These are phyloP conservation scores for Triadica sebifera DNA, from an alignment of 345 rosid species.

Conservation along the genomic window DNA sequence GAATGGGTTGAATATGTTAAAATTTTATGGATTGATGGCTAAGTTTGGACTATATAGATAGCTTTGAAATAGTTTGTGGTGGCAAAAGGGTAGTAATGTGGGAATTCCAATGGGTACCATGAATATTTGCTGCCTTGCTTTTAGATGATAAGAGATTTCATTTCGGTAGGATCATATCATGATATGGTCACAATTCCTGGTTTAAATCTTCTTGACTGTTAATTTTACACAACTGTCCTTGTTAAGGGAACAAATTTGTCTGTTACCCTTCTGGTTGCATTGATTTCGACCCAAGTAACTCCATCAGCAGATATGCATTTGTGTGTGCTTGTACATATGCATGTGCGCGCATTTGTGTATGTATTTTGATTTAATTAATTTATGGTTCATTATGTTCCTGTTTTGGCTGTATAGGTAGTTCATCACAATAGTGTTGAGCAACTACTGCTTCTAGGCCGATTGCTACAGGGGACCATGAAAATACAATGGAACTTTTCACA, in stretches of 20 bases:
- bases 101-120: neutral
- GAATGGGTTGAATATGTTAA: neutral
- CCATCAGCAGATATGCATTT: neutral
- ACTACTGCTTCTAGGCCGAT: slow-evolving; percentile 87
- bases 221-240: neutral
- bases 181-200: neutral
- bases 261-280: neutral
- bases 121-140: neutral
- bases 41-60: neutral
- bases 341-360: neutral
- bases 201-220: neutral
- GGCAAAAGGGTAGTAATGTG: neutral
- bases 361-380: neutral
- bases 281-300: neutral
- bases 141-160: neutral
- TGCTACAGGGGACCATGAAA: slow-evolving; percentile 85
- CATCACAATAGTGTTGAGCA: slow-evolving; percentile 91
- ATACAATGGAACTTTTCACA: slow-evolving; percentile 87
- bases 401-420: slow-evolving; percentile 52
- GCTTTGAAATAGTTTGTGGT: neutral
- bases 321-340: neutral
- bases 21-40: neutral
- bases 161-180: neutral
- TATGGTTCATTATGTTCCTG: slow-evolving; percentile 19
- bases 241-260: neutral